Evolutionary conservation across 768 basidiomycete genomes (phyloP).

Genomic region (Boletus reticuloceps): DNA sequence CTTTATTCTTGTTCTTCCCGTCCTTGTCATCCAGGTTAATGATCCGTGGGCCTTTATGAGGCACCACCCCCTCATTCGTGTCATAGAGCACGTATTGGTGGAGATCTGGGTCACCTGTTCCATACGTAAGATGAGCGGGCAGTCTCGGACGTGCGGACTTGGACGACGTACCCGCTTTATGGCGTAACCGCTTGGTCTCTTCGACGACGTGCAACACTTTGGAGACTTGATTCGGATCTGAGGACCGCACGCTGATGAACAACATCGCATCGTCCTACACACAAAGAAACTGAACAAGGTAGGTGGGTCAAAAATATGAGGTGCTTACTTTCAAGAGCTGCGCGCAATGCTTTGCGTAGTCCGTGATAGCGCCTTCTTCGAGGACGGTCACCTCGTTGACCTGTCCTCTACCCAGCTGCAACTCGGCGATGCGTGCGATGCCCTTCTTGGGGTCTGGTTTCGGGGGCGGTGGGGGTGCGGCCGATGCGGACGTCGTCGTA

Average conservation of each 20-base stretch:
- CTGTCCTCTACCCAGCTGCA: conserved; percentile 64
- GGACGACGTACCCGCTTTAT: conserved; percentile 60
- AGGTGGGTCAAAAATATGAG: too few species aligned
- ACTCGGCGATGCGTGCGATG: conserved; percentile 65
- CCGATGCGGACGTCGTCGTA: conserved; percentile 26
- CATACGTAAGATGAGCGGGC: conserved; percentile 32
- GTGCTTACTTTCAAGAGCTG: conserved; percentile 55
- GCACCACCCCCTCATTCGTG: conserved; percentile 30
- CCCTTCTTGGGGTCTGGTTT: conserved; percentile 65
- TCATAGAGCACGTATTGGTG: conserved; percentile 80
- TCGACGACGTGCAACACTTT: conserved; percentile 82
- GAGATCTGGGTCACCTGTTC: conserved; percentile 56
- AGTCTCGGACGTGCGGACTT: not conserved
- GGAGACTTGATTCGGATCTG: conserved; percentile 59
- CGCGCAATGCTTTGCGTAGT: conserved; percentile 70
- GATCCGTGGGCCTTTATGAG: conserved; percentile 54
- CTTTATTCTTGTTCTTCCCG: conserved; percentile 42
- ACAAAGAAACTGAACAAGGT: not conserved
- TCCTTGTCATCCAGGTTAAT: conserved; percentile 59
- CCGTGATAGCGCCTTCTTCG: conserved; percentile 58
- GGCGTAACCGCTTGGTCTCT: conserved; percentile 69
- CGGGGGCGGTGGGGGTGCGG: conserved; percentile 49
- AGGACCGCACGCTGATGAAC: conserved; percentile 71
- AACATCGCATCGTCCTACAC: conserved; percentile 75
- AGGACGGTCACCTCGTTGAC: conserved; percentile 73